Percentiles rank a stretch among this genome's conserved stretches.
phyloP scores from a whole-genome alignment of 176 grass and related monocot species.

The bread wheat (Triticum aestivum) region DNA sequence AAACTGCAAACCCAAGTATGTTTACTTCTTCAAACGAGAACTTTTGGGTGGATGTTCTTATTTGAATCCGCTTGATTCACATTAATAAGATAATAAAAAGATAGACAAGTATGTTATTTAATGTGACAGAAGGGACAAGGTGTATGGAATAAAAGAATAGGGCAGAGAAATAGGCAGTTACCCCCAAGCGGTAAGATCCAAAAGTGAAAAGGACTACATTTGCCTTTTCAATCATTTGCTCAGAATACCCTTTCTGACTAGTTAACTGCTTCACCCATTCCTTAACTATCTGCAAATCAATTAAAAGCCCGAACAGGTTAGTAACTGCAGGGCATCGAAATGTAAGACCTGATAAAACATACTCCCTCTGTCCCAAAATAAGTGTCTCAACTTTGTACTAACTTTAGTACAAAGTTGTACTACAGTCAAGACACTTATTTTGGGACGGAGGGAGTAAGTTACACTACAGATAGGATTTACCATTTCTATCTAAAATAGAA shows the following conservation, averaged over 20 bases:
- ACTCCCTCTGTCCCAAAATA: no score
- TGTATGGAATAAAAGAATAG: slow-evolving; percentile 15
- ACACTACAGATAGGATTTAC: neutral
- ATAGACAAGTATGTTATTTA: neutral
- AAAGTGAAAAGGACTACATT: slow-evolving; percentile 95
- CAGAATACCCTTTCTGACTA: slow-evolving; percentile 65
- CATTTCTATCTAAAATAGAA: neutral
- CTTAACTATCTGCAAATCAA: slow-evolving; percentile 67
- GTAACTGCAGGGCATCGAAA: neutral
- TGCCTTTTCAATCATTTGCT: slow-evolving; percentile 80
- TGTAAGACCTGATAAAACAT: neutral
- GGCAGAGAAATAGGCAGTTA: slow-evolving; percentile 28
- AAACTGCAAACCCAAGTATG: slow-evolving; percentile 1
- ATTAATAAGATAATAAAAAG: neutral
- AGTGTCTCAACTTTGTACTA: no score
- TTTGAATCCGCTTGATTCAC: neutral
- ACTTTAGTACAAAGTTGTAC: no score
- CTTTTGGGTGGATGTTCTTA: neutral
- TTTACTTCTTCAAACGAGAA: neutral
- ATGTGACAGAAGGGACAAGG: slow-evolving; percentile 13
- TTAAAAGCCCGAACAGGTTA: neutral
- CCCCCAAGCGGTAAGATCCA: slow-evolving; percentile 92
- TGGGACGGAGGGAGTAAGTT: neutral
- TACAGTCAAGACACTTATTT: no score
- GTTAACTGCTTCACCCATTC: slow-evolving; percentile 85